A percentile compares a stretch with the other conserved stretches of the same genome.
These are phyloP conservation scores for Lachnellula suecica DNA, from an alignment of 2,329 filamentous ascomycete species.

Conservation along the genomic window DNA sequence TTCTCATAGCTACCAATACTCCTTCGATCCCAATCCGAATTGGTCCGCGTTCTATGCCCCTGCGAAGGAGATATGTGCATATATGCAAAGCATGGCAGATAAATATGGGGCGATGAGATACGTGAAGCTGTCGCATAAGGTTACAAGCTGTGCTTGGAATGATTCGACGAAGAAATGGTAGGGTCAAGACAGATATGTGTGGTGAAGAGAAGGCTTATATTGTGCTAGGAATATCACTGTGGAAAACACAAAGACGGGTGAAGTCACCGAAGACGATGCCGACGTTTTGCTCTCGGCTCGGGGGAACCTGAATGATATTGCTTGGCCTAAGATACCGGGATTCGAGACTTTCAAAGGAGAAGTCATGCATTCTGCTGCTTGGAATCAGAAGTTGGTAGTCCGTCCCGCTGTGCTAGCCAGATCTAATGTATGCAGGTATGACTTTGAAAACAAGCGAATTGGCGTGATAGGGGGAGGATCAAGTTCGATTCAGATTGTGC, in stretches of 20 bases:
- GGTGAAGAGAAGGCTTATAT: constrained; percentile 2
- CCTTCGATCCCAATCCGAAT: constrained; percentile 65
- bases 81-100: constrained; percentile 60
- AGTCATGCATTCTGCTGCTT: constrained; percentile 61
- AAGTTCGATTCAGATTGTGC: constrained; percentile 53
- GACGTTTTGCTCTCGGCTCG: constrained; percentile 64
- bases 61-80: constrained; percentile 67
- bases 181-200: not conserved
- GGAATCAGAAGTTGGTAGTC: constrained; percentile 43
- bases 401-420: not conserved
- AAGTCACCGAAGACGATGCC: constrained; percentile 45
- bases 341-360: constrained; percentile 46
- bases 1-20: constrained; percentile 61
- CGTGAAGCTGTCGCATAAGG: constrained; percentile 52
- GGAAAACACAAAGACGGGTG: constrained; percentile 37
- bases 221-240: constrained; percentile 42
- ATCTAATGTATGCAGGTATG: constrained; percentile 35
- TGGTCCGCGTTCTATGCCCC: constrained; percentile 69
- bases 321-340: constrained; percentile 60
- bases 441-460: constrained; percentile 47
- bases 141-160: constrained; percentile 58
- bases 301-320: constrained; percentile 66
- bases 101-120: constrained; percentile 65
- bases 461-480: constrained; percentile 53
- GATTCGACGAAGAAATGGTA: constrained; percentile 45